Evolutionary conservation across 495 filamentous ascomycete species (phyloP), one percentile per base, ranked within the genome.

Genomic region (Xylaria scruposa): DNA sequence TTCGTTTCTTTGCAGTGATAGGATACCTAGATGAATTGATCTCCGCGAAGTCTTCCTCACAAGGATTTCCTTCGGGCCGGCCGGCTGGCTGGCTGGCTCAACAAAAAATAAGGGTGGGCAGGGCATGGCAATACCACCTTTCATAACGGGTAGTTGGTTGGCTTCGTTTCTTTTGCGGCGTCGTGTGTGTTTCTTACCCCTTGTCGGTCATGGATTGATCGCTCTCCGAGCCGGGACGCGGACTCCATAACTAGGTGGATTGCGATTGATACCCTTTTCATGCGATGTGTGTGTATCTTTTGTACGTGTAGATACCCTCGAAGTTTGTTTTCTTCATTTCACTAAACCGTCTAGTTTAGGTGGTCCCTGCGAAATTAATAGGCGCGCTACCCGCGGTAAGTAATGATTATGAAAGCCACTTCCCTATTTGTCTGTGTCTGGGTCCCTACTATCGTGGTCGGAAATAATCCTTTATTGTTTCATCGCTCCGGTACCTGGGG

Each of bases 311-410:
- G 10, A 44, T 26, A 4, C 53, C 53, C 53, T 31, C 53, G 26
- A 54, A 9, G 29, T 3, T 26, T 24, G 3, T 17, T 2, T 5
- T 2, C 15, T 29, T 6, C 53, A 17, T 12, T 17, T 12, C 4
- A 29, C 19, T 31, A 56, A 56, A 56, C 53, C 26, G 13, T 17
- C 53, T 56, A 56, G 53, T 31, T 56, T 56, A 31, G 26, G 53
- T 31, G 15, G 53, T 31, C 13, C 26, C 26, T 24, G 53, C 24
- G 53, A 31, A 31, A 31, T 56, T 19, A 38, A 63, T 63, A 44
- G 4, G 38, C 60, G 60, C 38, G 38, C 60, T 63, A 63, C 12
- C 60, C 60, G 60, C 60, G 60, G 31, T 17, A 44, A 21, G 1
- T 29, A 26, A 44, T 38, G 44, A 44, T 44, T 44, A 63, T 63